A percentile compares a stretch with the other conserved stretches of the same genome.
phyloP scores from a whole-genome alignment of 2,329 filamentous ascomycete genomes.

The Helicocarpus griseus region DNA sequence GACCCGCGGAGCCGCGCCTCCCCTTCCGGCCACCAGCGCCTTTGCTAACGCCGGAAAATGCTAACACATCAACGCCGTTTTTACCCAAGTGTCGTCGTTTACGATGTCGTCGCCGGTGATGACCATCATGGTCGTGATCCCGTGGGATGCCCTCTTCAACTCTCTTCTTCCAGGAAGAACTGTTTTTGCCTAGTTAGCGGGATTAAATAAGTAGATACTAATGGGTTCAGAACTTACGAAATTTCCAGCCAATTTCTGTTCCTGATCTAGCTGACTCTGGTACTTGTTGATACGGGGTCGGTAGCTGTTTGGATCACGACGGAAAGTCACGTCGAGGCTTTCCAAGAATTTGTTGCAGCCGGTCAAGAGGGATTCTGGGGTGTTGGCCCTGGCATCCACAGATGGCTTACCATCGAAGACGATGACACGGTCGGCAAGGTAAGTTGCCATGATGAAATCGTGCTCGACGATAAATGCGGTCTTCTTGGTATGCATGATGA shows the following conservation, averaged over 20 bases:
- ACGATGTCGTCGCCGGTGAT: slow-evolving; percentile 28
- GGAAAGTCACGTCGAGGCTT: slow-evolving; percentile 96
- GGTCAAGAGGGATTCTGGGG: slow-evolving; percentile 82
- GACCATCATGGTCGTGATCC: slow-evolving; percentile 29
- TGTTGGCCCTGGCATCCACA: slow-evolving; percentile 76
- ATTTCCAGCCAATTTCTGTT: slow-evolving; percentile 89
- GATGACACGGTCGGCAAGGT: slow-evolving; percentile 85
- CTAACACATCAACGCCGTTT: slow-evolving; percentile 26
- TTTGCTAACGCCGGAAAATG: slow-evolving; percentile 36
- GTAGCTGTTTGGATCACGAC: slow-evolving; percentile 91
- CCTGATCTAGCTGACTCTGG: slow-evolving; percentile 91
- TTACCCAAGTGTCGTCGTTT: slow-evolving; percentile 21
- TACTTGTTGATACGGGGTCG: slow-evolving; percentile 97
- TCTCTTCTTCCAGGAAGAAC: slow-evolving; percentile 93
- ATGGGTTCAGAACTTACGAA: slow-evolving; percentile 53
- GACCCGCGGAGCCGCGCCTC: slow-evolving; percentile 21
- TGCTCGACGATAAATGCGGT: slow-evolving; percentile 98
- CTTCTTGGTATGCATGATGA: slow-evolving; percentile 99
- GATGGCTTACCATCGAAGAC: slow-evolving; percentile 95
- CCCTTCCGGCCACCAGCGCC: slow-evolving; percentile 20
- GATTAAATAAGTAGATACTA: neutral
- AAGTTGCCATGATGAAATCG: slow-evolving; percentile 96
- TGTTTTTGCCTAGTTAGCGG: too few species aligned
- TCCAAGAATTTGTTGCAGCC: slow-evolving; percentile 96
- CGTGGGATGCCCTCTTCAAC: slow-evolving; percentile 54